Base-by-base conservation (phyloP, 169 alveolate genomes). In the Eimeria maxima region DNA sequence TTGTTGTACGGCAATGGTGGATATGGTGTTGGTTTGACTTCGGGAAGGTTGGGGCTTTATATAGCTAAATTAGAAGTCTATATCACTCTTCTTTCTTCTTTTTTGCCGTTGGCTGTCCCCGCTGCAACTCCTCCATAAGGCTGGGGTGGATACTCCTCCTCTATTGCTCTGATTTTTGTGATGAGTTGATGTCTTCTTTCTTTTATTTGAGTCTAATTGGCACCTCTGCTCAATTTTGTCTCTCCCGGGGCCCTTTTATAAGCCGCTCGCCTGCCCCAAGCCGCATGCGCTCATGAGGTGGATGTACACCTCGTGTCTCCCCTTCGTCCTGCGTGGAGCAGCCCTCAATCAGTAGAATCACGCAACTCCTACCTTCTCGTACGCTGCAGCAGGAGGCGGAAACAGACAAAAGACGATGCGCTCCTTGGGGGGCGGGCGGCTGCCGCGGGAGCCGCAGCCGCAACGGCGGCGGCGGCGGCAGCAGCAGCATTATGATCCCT, bases 271-370 rank as follows among this genome's bases (percentile, higher is more conserved):
- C 57, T 7, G 57, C 57, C 57, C 57, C 57, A 50, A 24, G 76
- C n/a, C 22, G 76, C 76, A 27, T 27, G 33, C 42, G n/a, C 76
- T 65, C 76, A 65, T 65, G 76, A 7, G 76, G 76, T 65, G 76
- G n/a, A 65, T 65, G 76, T 65, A 65, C 76, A 65, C 42, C 76
- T 27, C 76, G n/a, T 65, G 76, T 65, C 33, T 27, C 76, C 8
- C n/a, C 38, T 22, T 27, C 33, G 42, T 65, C n/a, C 76, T 65
- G 5, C 57, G 11, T 11, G 57, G 57, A 50, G 57, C 57, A 50
- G 57, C 57, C 13, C 42, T 65, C 76, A 22, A 0, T 65, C 33
- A 65, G 0, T 65, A 8, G 22, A 65, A 10, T 65, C 8, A 10
- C 13, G 8, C 8, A 27, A 22, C n/a, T 24, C n/a, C 8, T 24